phyloP scores from a whole-genome alignment of 2,329 filamentous ascomycete genomes.

The Xylariaceae sp. region DNA sequence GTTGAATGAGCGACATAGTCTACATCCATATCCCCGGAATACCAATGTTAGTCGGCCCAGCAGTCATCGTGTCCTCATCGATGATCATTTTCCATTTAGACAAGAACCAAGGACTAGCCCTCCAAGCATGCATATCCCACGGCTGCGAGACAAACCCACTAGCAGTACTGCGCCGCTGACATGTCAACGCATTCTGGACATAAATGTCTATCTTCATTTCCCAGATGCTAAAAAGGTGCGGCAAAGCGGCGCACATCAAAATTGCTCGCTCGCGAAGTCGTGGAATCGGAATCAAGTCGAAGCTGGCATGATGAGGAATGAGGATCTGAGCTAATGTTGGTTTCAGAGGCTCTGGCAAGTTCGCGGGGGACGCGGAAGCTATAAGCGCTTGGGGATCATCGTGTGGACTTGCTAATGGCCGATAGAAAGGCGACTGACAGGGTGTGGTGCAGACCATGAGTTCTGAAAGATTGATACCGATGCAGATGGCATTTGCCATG shows the following conservation, averaged over 20 bases:
- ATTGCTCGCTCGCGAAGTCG: constrained; percentile 33
- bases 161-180: constrained; percentile 10
- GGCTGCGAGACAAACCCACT: constrained; percentile 22
- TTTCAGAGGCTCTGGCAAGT: constrained; percentile 32
- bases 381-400: constrained; percentile 23
- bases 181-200: constrained; percentile 29
- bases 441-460: constrained; percentile 20
- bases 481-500: constrained; percentile 25
- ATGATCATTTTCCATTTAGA: constrained; percentile 17
- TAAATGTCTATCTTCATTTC: constrained; percentile 39
- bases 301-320: constrained; percentile 35
- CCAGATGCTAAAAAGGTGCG: constrained; percentile 31
- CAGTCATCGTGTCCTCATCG: constrained; percentile 8
- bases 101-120: constrained; percentile 21
- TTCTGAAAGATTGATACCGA: constrained; percentile 26
- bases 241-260: constrained; percentile 29
- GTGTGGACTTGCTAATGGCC: constrained; percentile 8
- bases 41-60: constrained; percentile 4
- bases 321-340: constrained; percentile 39
- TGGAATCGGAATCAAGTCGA: constrained; percentile 38
- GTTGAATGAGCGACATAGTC: too few relatives aligned
- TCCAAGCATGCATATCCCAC: constrained; percentile 32
- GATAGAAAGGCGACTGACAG: constrained; percentile 36
- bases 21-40: constrained; percentile 20
- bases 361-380: constrained; percentile 9